Base-by-base conservation (phyloP, 768 basidiomycete species). In the Rossbeevera mucosa region DNA sequence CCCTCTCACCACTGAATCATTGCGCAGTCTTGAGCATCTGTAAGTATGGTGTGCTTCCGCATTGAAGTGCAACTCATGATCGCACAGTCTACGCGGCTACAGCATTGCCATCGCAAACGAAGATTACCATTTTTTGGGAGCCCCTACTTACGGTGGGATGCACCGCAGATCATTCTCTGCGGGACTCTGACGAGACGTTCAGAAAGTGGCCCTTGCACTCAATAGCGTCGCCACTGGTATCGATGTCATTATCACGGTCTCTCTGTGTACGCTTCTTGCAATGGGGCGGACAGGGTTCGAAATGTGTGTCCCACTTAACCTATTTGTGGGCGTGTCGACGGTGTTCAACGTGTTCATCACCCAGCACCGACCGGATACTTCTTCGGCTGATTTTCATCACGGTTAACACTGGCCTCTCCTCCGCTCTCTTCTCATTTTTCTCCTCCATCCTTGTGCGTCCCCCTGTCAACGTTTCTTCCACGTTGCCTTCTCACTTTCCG, bases 361-460 rank as follows among this genome's bases (percentile, higher is more conserved):
- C 30, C 29, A 66, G 63, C 43, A 67, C 62, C 24, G 65, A 64
- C 44, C 59, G 38, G 14, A 62, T 61, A 52, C 50, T 65, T 53
- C 49, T 51, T 24, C 57, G 64, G 14, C 4, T 66, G 53, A 62
- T 66, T 40, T 53, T 67, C 46, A 60, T 60, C 45, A 60, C 60
- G 30, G 58, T 59, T 44, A 63, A 64, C 42, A 56, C 65, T 5
- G 60, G 66, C 1, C 62, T 64, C 30, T 66, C 52, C 7, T 62
- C 58, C 1, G 55, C 61, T 4, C 31, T 58, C 20, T 66, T 68
- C 7, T 59, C 54, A 33, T 52, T 64, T 28, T 44, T 65, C 28
- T 47, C 57, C 25, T 51, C 55, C 21, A 38, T 59, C 46, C n/a
- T 66, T 42, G 64, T 66, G 18, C 55, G 58, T 50, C 14, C 30